Evolutionary conservation across 2,329 filamentous ascomycete species (phyloP).

Genomic region (Amphichorda felina): DNA sequence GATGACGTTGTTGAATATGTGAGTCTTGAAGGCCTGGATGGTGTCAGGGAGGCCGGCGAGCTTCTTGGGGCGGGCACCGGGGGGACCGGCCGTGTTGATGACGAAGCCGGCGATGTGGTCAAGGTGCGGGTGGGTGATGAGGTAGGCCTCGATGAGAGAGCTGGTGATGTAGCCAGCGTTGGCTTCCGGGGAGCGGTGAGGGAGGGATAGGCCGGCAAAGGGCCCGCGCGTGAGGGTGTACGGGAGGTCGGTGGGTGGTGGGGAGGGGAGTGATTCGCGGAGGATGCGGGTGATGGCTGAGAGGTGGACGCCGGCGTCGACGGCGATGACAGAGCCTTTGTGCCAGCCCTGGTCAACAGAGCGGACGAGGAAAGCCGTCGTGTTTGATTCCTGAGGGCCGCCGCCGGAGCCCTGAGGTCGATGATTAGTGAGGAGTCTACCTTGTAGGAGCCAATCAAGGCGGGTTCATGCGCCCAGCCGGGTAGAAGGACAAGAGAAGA

Average conservation of each 20-base stretch:
- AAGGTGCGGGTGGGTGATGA: slow-evolving; percentile 94
- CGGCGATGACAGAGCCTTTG: slow-evolving; percentile 73
- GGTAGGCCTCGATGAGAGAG: slow-evolving; percentile 71
- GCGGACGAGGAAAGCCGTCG: slow-evolving; percentile 80
- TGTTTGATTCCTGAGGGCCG: slow-evolving; percentile 80
- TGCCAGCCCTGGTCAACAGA: slow-evolving; percentile 70
- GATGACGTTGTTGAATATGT: slow-evolving; percentile 96
- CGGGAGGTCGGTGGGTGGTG: slow-evolving; percentile 19
- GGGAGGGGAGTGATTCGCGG: slow-evolving; percentile 35
- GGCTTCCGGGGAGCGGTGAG: slow-evolving; percentile 51
- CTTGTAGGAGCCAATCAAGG: too few relatives aligned
- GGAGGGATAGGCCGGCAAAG: slow-evolving; percentile 68
- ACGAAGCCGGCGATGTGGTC: slow-evolving; percentile 89
- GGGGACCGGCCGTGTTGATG: slow-evolving; percentile 82
- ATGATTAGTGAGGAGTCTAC: too few relatives aligned
- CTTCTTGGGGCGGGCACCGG: slow-evolving; percentile 70
- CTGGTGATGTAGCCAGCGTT: slow-evolving; percentile 76
- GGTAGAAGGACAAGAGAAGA: too few relatives aligned
- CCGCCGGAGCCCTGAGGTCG: slow-evolving; percentile 78
- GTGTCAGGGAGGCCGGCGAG: slow-evolving; percentile 78
- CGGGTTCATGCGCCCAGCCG: too few relatives aligned
- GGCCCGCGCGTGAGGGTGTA: slow-evolving; percentile 55
- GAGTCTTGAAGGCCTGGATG: slow-evolving; percentile 82
- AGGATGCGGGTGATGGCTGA: slow-evolving; percentile 75
- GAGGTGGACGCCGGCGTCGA: slow-evolving; percentile 87